Base-by-base conservation (phyloP, 768 basidiomycete genomes). In the Cyclocybe aegerita region DNA sequence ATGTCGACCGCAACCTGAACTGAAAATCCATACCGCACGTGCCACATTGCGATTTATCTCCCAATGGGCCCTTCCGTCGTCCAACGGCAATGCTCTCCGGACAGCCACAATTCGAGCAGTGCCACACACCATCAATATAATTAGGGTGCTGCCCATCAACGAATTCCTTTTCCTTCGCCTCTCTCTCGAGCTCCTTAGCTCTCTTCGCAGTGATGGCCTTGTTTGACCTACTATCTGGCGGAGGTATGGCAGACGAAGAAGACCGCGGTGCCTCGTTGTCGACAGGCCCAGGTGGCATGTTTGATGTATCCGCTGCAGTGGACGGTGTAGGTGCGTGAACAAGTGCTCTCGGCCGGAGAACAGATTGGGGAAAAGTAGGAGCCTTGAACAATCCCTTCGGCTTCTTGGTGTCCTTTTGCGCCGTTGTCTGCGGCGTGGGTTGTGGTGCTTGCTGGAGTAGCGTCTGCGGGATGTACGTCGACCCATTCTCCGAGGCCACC, bases 41-140 rank as follows among this genome's bases (percentile, higher is more conserved):
- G 31, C 90, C 91, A 68, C 94, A 98, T 65, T 96, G 88, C 2
- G 85, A 88, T 66, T 93, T 93, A 62, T 90, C 86, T 7, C 94
- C 94, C 41, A 93, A 72, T 1, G 92, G 93, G 1, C 95, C 93
- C 60, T 95, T 95, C 57, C 93, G 77, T 53, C 91, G 73, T 2
- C 93, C 93, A 38, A 93, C 73, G 2, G 92, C 90, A 50, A 96
- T 85, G 58, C 72, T 82, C 62, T 92, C 93, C 0, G 94, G 94
- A 63, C 90, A 90, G 4, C 94, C 94, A 60, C 92, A 97, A 62
- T 93, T 96, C 14, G 91, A 93, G 64, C 94, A 98, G 70, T 93
- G 91, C 94, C 94, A 97, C 4, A 90, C 77, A 1, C 90, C 92
- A 57, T 93, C 74, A 63, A 93, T 87, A 59, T 81, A 76, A 63